Base-by-base conservation (phyloP, 495 filamentous ascomycete species). In the Daldinia childiae region DNA sequence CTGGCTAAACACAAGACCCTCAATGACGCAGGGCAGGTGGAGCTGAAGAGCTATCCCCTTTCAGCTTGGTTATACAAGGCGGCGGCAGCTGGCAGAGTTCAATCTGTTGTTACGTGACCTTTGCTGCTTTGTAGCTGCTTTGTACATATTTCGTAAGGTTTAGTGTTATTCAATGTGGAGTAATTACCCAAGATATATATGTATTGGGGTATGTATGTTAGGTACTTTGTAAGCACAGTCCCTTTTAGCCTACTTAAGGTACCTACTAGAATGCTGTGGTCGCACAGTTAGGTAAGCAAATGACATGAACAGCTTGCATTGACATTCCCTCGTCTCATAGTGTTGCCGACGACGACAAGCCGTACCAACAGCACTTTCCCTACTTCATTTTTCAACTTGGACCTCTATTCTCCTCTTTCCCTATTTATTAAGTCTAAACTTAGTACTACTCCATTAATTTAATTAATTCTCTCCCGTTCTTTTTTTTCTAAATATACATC, bases 11-110 rank as follows among this genome's bases (percentile, higher is more conserved):
- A 17, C 54, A 59, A 36, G 54, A 57, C 69, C 71, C 71, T 73
- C 71, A 65, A 73, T 73, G 71, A 73, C 71, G 71, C 71, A 57
- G 30, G 12, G 39, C 29, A 12, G 34, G 59, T 60, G 64, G 68
- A 58, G 62, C 43, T 62, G 48, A 64, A 50, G 21, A 66, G 62
- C 62, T 66, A 71, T 66, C 62, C 62, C 62, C 43, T 66, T 71
- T 71, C 57, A 57, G 62, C 58, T 71, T 41, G 38, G 1, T 14
- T 15, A 12, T 6, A 30, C 19, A 54, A 30, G 56, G 62, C 62
- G 62, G 57, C 63, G 30, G 48, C 21, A 54, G 43, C 29, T 50
- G 62, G 68, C 68, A 71, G 48, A 62, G 51, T 57, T 30, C 5
- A 30, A 30, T 54, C 24, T n/a, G 15, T 27, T 15, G 24, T 9